Conservation (phyloP, 148 eudicot genomes). For the Rhododendron ovatum region DNA sequence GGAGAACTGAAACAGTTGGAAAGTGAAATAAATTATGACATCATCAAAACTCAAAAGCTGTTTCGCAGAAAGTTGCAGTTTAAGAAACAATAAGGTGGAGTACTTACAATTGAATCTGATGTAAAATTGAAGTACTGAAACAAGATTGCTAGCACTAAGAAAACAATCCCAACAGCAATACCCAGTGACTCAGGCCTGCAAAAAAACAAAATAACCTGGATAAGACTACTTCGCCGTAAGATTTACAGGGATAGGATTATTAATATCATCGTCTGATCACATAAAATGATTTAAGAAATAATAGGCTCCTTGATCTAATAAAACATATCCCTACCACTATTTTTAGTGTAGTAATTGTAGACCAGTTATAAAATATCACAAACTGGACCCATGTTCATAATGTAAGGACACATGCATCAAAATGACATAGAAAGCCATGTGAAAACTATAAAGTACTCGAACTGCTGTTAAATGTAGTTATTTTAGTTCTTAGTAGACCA, state of each 20-base stretch:
- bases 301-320: background rate
- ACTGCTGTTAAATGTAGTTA: background rate
- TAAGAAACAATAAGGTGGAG: background rate
- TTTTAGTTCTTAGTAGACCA: background rate
- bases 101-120: conserved; percentile 77
- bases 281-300: background rate
- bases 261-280: background rate
- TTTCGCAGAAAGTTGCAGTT: background rate
- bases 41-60: background rate
- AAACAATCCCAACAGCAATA: conserved; percentile 82
- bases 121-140: conserved; percentile 87
- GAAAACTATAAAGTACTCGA: background rate
- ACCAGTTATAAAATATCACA: background rate
- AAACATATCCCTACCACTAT: background rate
- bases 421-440: background rate
- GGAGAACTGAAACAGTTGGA: background rate
- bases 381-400: background rate
- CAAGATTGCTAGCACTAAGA: conserved; percentile 68
- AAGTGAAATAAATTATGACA: background rate
- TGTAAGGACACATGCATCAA: background rate
- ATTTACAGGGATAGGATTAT: background rate
- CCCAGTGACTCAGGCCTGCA: conserved; percentile 97
- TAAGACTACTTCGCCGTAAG: background rate
- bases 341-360: background rate
- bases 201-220: background rate